phyloP scores from a whole-genome alignment of 2,329 filamentous ascomycete species.

The Xylariales sp. region DNA sequence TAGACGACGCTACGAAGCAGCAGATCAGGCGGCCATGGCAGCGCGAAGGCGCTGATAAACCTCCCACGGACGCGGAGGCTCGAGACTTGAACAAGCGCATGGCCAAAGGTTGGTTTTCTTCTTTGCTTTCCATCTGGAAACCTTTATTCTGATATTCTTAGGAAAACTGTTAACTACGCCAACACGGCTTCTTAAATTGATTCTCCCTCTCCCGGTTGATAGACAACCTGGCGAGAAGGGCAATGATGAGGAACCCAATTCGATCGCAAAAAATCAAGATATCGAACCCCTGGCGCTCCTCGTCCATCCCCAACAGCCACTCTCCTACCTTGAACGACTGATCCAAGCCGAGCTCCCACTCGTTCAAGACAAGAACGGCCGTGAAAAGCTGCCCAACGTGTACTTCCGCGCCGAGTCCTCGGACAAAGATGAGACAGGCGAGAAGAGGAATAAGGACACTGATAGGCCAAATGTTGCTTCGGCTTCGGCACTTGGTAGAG shows the following conservation, averaged over 20 bases:
- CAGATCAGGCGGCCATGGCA: conserved; percentile 60
- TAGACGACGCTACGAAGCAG: conserved; percentile 40
- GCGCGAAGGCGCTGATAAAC: conserved; percentile 52
- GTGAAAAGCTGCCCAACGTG: conserved; percentile 68
- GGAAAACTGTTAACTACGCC: conserved; percentile 71
- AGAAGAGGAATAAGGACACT: conserved; percentile 24
- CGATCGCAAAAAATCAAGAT: conserved; percentile 52
- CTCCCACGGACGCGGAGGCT: conserved; percentile 49
- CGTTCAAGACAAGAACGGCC: conserved; percentile 56
- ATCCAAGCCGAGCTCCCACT: conserved; percentile 83
- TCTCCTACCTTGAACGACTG: conserved; percentile 84
- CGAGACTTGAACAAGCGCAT: conserved; percentile 42
- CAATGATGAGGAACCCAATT: conserved; percentile 26
- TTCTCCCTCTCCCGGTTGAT: conserved; percentile 54
- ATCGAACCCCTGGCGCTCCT: conserved; percentile 84
- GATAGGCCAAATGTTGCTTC: conserved; percentile 52
- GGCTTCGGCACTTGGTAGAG: conserved; percentile 66
- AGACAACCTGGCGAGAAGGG: conserved; percentile 54
- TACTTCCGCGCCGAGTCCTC: conserved; percentile 78
- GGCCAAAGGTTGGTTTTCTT: conserved; percentile 51
- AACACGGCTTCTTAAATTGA: conserved; percentile 65
- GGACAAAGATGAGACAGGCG: conserved; percentile 50
- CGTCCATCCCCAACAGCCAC: conserved; percentile 83
- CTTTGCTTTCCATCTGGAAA: not conserved
- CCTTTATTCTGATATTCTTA: too few species aligned